phyloP scores from a whole-genome alignment of 495 filamentous ascomycete genomes.

The Podospora australis region DNA sequence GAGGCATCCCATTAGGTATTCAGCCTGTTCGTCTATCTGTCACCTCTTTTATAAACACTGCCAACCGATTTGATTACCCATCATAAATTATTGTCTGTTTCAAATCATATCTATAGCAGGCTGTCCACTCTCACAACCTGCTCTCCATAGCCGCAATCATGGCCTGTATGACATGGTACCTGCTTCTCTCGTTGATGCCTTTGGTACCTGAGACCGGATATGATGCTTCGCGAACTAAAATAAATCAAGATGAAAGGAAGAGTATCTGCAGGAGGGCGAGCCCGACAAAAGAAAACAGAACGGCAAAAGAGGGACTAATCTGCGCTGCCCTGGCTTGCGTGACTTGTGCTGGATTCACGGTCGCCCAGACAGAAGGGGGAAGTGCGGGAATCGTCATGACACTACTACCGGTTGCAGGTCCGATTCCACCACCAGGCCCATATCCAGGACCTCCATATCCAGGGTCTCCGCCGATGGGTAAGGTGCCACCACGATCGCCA shows the following conservation, averaged over 20 bases:
- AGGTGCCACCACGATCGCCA: not conserved
- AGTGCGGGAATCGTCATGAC: conserved; percentile 5
- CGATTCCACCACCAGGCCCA: conserved; percentile 6
- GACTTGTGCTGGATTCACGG: conserved; percentile 14
- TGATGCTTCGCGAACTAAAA: not conserved
- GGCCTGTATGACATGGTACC: conserved; percentile 7
- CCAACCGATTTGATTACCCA: too few relatives aligned
- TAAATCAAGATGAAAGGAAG: not conserved
- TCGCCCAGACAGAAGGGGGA: conserved; percentile 7
- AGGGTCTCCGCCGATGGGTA: conserved; percentile 1
- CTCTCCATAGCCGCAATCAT: conserved; percentile 9
- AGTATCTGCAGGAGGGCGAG: conserved; percentile 7
- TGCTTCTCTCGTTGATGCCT: not conserved
- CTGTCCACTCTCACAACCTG: not conserved
- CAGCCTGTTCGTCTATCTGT: too few relatives aligned
- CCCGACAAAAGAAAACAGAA: conserved; percentile 7
- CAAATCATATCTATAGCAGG: conserved; percentile 10
- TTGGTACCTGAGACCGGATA: conserved; percentile 2
- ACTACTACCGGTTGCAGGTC: conserved; percentile 11
- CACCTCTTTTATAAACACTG: too few relatives aligned
- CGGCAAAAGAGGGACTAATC: conserved; percentile 3
- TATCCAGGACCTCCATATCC: too few relatives aligned
- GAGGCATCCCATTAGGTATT: too few relatives aligned
- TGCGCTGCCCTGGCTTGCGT: conserved; percentile 11
- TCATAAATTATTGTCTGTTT: too few relatives aligned